Evolutionary conservation across 495 filamentous ascomycete species (phyloP).

Genomic region (Annulohypoxylon maeteangense): DNA sequence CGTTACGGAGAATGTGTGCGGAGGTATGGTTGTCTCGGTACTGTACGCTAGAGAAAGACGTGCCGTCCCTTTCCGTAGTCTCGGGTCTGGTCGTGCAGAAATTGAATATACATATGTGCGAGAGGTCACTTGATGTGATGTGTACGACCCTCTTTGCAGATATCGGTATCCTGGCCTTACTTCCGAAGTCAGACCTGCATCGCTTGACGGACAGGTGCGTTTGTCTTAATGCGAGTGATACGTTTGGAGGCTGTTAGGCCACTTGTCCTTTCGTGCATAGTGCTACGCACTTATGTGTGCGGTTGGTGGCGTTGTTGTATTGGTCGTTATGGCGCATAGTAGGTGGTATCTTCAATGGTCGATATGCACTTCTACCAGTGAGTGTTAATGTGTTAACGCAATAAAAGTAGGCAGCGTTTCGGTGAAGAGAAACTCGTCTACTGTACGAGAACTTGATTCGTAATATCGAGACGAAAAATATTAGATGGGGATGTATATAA

Average conservation of each 20-base stretch:
- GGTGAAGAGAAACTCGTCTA: too few species aligned
- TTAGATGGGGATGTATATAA: too few species aligned
- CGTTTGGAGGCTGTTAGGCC: not conserved
- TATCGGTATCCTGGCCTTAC: slow-evolving; percentile 2
- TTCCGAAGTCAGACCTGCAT: slow-evolving; percentile 22
- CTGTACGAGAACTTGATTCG: too few species aligned
- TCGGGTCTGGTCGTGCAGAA: slow-evolving; percentile 10
- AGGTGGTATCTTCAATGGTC: too few species aligned
- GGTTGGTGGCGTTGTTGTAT: not conserved
- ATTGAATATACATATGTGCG: not conserved
- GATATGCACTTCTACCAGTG: too few species aligned
- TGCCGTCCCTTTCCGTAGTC: slow-evolving; percentile 2
- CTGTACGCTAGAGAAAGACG: not conserved
- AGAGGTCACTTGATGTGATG: slow-evolving; percentile 29
- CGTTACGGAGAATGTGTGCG: not conserved
- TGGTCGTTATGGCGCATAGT: not conserved
- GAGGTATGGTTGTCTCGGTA: not conserved
- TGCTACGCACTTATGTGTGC: not conserved
- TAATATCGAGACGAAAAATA: too few species aligned
- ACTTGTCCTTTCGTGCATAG: not conserved
- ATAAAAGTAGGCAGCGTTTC: too few species aligned
- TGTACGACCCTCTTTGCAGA: slow-evolving; percentile 28
- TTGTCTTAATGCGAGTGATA: slow-evolving; percentile 2
- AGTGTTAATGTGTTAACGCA: too few species aligned
- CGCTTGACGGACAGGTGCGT: slow-evolving; percentile 3